Base-by-base conservation (phyloP, 345 rosid genomes). In the Gossypium bickii region DNA sequence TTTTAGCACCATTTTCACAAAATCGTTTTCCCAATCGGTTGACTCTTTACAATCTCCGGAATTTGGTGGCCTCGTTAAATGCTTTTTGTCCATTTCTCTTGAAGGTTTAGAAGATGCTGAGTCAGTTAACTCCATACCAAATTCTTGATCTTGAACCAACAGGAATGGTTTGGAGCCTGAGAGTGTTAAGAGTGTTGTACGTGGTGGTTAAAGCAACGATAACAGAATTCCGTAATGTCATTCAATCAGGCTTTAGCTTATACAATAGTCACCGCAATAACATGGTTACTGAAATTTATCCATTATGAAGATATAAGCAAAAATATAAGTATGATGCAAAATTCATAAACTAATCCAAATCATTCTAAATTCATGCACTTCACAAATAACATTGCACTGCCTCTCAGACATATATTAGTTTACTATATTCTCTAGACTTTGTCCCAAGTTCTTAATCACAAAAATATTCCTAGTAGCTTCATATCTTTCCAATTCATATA, bases 21-120 rank as follows among this genome's bases (percentile, higher is more conserved):
- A 92, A 52, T 81, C 85, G 2, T 83, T 58, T 82, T 89, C 98
- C 95, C 93, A 86, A 74, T 81, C 78, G 27, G 64, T 68, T 16
- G 81, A 74, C 62, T 81, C 78, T 25, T 76, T 79, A 0, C 60
- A 52, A 61, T 81, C 83, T 41, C 75, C 4, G 9, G 59, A 76
- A 76, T 64, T 63, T 73, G 78, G 80, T 57, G 85, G 70, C 70
- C 27, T 63, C 10, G 41, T 29, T 29, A 68, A 43, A 55, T 59
- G 53, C 65, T 76, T 71, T 60, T 72, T 71, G 52, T 67, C 73
- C 6, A 27, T 38, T 41, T 87, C 74, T 59, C 76, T 79, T 10
- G 76, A 59, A 20, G 80, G 83, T 64, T 80, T 82, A 72, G 86
- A 81, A 73, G 84, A 82, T 52, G 81, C 87, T 3, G 82, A 77